phyloP scores from a whole-genome alignment of 2,329 filamentous ascomycete species.

The Tolypocladium amazonense region DNA sequence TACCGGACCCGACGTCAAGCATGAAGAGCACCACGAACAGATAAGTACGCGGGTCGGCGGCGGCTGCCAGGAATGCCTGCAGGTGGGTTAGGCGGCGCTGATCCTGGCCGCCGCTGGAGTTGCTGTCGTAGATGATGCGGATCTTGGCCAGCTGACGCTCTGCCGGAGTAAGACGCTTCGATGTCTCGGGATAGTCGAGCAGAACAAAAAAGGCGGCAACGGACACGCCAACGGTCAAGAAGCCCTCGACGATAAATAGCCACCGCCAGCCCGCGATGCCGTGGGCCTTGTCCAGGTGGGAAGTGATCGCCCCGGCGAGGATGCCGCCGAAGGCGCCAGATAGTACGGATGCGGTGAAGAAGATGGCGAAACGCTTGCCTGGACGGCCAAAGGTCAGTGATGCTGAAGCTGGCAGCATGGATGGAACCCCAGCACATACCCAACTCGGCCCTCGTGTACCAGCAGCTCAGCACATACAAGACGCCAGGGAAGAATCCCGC shows the following conservation, averaged over 20 bases:
- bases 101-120: slow-evolving; percentile 20
- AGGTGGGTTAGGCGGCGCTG: background rate
- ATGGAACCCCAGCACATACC: slow-evolving; percentile 11
- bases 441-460: slow-evolving; percentile 40
- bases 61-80: slow-evolving; percentile 14
- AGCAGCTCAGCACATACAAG: slow-evolving; percentile 40
- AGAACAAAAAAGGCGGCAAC: slow-evolving; percentile 49
- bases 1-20: slow-evolving; percentile 26
- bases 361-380: slow-evolving; percentile 43
- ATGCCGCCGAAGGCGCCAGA: slow-evolving; percentile 57
- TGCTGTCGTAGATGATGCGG: slow-evolving; percentile 6
- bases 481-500: slow-evolving; percentile 42
- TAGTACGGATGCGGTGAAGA: slow-evolving; percentile 45
- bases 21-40: slow-evolving; percentile 4
- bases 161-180: slow-evolving; percentile 46
- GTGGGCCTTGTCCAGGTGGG: slow-evolving; percentile 41
- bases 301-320: slow-evolving; percentile 48
- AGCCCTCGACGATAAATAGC: slow-evolving; percentile 60
- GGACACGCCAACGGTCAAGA: slow-evolving; percentile 40
- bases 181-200: slow-evolving; percentile 56
- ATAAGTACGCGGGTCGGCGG: slow-evolving; percentile 10
- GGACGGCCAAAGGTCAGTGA: background rate
- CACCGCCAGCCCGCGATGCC: slow-evolving; percentile 50
- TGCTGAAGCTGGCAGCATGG: background rate
- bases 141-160: slow-evolving; percentile 2